Percentiles rank a stretch among this genome's conserved stretches.
Evolutionary conservation across 1,139 yeast species (phyloP).

Genomic region (Debaryomyces coudertii): DNA sequence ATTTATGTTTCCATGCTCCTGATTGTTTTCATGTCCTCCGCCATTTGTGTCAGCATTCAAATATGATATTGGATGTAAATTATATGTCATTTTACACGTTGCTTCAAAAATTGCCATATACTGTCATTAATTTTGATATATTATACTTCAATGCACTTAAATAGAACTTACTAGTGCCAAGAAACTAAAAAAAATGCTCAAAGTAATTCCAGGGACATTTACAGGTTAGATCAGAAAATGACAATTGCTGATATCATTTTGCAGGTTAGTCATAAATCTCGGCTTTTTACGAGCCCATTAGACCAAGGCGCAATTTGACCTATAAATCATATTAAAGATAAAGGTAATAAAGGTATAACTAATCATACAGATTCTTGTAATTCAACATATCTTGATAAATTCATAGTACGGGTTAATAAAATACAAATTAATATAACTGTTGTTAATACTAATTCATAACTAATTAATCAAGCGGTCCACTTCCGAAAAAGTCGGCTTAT

Average conservation of each 20-base stretch:
- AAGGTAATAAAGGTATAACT: too few relatives aligned
- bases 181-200: constrained; percentile 5
- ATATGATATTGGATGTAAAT: constrained; percentile 49
- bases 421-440: too few relatives aligned
- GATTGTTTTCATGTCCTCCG: constrained; percentile 11
- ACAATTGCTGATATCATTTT: not conserved
- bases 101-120: not conserved
- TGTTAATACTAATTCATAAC: too few relatives aligned
- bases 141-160: constrained; percentile 5
- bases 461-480: too few relatives aligned
- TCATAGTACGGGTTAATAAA: too few relatives aligned
- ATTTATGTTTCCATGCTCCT: constrained; percentile 9
- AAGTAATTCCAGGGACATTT: not conserved
- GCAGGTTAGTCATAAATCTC: not conserved
- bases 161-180: constrained; percentile 10
- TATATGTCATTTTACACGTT: constrained; percentile 37
- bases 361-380: too few relatives aligned
- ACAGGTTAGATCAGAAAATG: constrained; percentile 6
- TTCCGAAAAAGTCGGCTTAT: not conserved
- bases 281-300: not conserved
- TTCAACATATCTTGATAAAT: too few relatives aligned
- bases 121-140: not conserved
- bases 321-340: not conserved
- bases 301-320: not conserved
- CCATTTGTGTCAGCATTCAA: constrained; percentile 38